Evolutionary conservation across 2,329 filamentous ascomycete genomes (phyloP).

Genomic region (Dissoconium aciculare): DNA sequence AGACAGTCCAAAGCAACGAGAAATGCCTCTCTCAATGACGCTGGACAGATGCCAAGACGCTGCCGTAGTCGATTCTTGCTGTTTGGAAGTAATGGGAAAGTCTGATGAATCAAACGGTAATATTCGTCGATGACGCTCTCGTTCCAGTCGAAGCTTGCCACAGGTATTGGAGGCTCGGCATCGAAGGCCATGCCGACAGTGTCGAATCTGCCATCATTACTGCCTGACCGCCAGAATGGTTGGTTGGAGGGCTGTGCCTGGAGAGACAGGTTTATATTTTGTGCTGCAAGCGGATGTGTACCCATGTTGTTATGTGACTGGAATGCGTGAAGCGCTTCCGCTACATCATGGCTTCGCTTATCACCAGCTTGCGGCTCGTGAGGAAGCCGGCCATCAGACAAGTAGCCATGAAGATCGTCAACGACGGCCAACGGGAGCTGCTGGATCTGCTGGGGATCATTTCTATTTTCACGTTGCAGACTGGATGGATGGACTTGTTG

Average conservation of each 20-base stretch:
- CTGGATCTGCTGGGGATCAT: constrained; percentile 21
- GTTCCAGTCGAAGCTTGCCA: constrained; percentile 31
- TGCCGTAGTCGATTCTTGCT: constrained; percentile 42
- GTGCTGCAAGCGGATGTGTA: too few species aligned
- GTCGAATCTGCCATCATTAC: constrained; percentile 16
- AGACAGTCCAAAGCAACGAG: constrained; percentile 46
- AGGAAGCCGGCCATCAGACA: too few species aligned
- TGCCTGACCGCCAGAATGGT: constrained; percentile 21
- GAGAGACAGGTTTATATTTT: neutral
- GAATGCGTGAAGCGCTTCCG: constrained; percentile 14
- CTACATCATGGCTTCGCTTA: constrained; percentile 19
- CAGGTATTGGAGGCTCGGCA: constrained; percentile 10
- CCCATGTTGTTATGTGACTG: constrained; percentile 3
- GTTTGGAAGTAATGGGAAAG: constrained; percentile 50
- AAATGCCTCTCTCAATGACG: constrained; percentile 48
- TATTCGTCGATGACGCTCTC: constrained; percentile 38
- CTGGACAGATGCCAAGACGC: constrained; percentile 42
- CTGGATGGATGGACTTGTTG: constrained; percentile 44
- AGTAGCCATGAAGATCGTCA: too few species aligned
- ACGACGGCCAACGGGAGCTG: too few species aligned
- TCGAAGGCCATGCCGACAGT: constrained; percentile 18
- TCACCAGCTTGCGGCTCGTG: constrained; percentile 19
- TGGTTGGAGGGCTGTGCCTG: constrained; percentile 12
- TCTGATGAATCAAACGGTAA: constrained; percentile 48
- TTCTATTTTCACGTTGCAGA: constrained; percentile 16